Evolutionary conservation across 768 basidiomycete species (phyloP), one percentile per base, ranked within the genome.

Genomic region (Suillus subalutaceus): DNA sequence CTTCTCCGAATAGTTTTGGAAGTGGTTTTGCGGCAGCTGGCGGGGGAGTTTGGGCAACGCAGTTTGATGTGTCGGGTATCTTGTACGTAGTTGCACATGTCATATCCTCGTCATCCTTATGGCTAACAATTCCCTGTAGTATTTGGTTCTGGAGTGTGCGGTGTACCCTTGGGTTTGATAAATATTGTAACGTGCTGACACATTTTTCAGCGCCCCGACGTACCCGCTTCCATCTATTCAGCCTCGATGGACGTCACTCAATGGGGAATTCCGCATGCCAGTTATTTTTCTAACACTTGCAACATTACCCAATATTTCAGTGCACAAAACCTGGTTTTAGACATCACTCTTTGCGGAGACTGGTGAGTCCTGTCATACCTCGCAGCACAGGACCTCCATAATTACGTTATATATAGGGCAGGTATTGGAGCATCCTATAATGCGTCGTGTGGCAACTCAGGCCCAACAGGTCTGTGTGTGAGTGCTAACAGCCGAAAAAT

Each of bases 21-120:
- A 41, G 59, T 6, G 65, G 68, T 26, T 78, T 78, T 50, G 66
- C 72, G 0, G 9, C 37, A 3, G 71, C 70, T 38, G 86, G 87
- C n/a, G 88, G 88, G 7, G 88, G 88, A 6, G 86, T 89, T 1
- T 94, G 81, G 75, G 90, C 90, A 3, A 83, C 88, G 4, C 90
- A 91, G 70, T 88, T 91, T 67, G 90, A 90, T 60, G 79, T 81
- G 7, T 73, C 82, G 1, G 89, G 85, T 23, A 79, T 86, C 46
- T 84, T 74, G 81, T 83, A 68, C 73, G 83, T 65, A 30, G 30
- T 52, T 72, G 40, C 44, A n/a, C 43, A 26, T 9, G 26, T n/a
- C 32, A 52, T 59, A 35, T 16, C 35, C 18, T 50, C 26, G 15
- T 40, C 20, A 23, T 18, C 6, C 57, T 26, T 43, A 15, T n/a